These are phyloP conservation scores for Paratinospora sagittata DNA, from an alignment of 164 flowering plant genomes.

Conservation along the genomic window DNA sequence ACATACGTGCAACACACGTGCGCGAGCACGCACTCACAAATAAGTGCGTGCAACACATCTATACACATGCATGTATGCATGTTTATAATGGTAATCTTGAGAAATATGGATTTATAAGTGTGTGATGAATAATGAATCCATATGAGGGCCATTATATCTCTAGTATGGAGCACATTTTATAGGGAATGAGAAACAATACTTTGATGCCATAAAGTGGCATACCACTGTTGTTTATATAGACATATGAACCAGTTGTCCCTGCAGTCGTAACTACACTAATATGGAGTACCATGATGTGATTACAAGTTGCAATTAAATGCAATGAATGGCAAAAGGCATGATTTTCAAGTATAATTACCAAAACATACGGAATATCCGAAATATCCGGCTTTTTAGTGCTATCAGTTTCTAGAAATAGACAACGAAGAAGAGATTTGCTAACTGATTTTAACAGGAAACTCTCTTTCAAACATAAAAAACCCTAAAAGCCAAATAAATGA, in stretches of 20 bases:
- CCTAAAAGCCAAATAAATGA: not conserved
- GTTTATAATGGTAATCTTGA: too few species aligned
- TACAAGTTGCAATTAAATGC: not conserved
- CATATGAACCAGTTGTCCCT: not conserved
- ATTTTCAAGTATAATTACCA: not conserved
- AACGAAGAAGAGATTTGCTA: too few species aligned
- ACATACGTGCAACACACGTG: too few species aligned
- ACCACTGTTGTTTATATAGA: not conserved
- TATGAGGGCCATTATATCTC: not conserved
- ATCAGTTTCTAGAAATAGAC: too few species aligned
- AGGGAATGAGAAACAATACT: not conserved
- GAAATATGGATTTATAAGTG: too few species aligned
- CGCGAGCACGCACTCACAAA: too few species aligned
- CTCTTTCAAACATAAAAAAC: not conserved
- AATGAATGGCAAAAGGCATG: not conserved
- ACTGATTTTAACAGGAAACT: too few species aligned
- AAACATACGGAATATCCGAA: too few species aligned
- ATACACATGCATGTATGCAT: too few species aligned
- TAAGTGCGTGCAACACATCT: too few species aligned
- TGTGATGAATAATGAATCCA: not conserved
- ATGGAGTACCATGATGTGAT: not conserved
- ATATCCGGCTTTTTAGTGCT: too few species aligned
- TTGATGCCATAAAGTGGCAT: not conserved
- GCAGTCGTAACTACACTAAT: not conserved
- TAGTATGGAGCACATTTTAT: not conserved